Evolutionary conservation across 768 basidiomycete genomes (phyloP), one percentile per base, ranked within the genome.

Genomic region (Psilocybe cyanescens): DNA sequence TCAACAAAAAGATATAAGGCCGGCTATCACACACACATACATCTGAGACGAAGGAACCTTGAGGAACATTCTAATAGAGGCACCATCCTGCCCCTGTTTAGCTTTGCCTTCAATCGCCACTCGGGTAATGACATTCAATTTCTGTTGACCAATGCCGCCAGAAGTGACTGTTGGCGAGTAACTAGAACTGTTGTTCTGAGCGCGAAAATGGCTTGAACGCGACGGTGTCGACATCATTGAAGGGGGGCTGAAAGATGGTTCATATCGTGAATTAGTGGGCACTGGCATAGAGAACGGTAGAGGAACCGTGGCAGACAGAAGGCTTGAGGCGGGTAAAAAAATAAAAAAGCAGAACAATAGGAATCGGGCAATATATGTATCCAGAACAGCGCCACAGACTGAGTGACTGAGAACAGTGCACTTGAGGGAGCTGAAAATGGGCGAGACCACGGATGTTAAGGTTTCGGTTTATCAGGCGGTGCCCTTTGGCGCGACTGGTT

Each of bases 71-170:
- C 81, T 87, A 54, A 93, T 83, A 16, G 83, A 76, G 37, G 84
- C 89, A 41, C 86, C 88, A 68, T 91, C 88, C 48, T 83, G 77
- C 1, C 82, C 84, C 58, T 83, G 82, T 72, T 85, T 88, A 19
- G 86, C 86, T 73, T 86, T 88, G 31, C 91, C 91, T 68, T 91
- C 89, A 52, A 93, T 84, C 24, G 86, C 86, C 33, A 92, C 81
- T 54, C 89, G 87, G 50, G 89, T 87, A 3, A 92, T 89, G 14
- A 92, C 76, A 69, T 90, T 91, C 54, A 87, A 68, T 68, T 83
- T 87, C 53, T 79, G 78, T 58, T 73, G 74, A 17, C 76, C 74
- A 7, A 78, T 76, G 24, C 73, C 76, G 24, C 72, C 76, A 8
- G 82, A 75, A 0, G 80, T 82, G 44, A 83, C 65, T 3, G 83